Evolutionary conservation across 164 flowering plant species (phyloP).

Genomic region (Vitis rupestris): DNA sequence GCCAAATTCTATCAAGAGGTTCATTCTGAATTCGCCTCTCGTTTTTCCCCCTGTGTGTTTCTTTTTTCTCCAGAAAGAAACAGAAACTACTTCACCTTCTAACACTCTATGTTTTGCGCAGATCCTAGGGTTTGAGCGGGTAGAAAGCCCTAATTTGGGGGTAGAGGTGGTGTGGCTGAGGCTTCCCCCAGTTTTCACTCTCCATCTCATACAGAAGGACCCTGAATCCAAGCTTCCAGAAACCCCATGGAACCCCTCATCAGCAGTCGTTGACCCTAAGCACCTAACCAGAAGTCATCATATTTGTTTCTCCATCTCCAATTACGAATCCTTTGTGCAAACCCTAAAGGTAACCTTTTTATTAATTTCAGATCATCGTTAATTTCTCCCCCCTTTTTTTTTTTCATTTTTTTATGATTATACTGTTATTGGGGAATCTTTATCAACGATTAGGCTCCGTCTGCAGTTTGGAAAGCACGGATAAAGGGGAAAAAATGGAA

Average conservation of each 20-base stretch:
- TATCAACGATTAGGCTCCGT: too few species aligned
- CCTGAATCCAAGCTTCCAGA: constrained; percentile 65
- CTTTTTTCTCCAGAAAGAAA: neutral
- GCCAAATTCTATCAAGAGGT: constrained; percentile 87
- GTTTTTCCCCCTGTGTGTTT: neutral
- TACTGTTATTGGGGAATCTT: too few species aligned
- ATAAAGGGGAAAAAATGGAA: too few species aligned
- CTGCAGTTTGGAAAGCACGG: too few species aligned
- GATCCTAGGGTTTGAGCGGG: constrained; percentile 82
- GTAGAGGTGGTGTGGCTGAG: constrained; percentile 79
- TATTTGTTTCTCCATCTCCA: constrained; percentile 63
- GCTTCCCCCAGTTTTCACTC: constrained; percentile 33
- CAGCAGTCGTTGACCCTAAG: constrained; percentile 52
- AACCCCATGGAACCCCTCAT: constrained; percentile 57
- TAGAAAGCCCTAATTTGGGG: constrained; percentile 64
- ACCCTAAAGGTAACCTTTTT: constrained; percentile 50
- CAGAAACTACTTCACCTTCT: too few species aligned
- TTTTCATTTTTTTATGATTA: too few species aligned
- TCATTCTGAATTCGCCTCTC: neutral
- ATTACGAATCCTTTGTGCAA: constrained; percentile 63
- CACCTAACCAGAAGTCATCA: constrained; percentile 82
- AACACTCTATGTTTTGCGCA: constrained; percentile 15
- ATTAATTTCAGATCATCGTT: neutral
- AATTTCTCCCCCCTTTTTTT: too few species aligned
- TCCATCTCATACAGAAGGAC: constrained; percentile 72